Conservation (phyloP, 345 rosid genomes). For the Eucalyptus grandis region DNA sequence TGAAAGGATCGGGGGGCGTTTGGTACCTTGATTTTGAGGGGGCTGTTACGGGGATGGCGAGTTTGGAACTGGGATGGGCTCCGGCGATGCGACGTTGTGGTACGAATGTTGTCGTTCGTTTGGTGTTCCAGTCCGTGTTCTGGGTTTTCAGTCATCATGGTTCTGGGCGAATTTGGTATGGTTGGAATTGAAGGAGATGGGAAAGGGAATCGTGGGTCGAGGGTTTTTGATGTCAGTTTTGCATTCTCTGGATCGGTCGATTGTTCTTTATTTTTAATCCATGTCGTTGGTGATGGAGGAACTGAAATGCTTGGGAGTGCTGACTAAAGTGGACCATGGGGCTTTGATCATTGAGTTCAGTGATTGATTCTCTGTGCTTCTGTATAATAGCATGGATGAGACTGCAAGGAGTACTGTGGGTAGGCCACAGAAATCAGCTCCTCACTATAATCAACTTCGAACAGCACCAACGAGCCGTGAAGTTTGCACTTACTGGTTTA, state of each 20-base stretch:
- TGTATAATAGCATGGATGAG: not conserved
- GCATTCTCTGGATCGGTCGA: not conserved
- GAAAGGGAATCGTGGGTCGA: not conserved
- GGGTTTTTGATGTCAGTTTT: not conserved
- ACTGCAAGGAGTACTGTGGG: too few relatives aligned
- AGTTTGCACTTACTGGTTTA: not conserved
- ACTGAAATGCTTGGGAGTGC: not conserved
- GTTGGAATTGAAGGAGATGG: not conserved
- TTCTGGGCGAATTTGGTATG: not conserved
- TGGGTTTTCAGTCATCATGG: not conserved
- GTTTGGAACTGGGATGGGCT: not conserved
- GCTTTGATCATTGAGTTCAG: not conserved
- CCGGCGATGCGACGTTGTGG: not conserved
- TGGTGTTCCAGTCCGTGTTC: not conserved
- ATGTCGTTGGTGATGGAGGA: not conserved
- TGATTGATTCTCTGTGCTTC: not conserved
- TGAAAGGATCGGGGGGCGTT: not conserved
- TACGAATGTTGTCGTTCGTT: not conserved
- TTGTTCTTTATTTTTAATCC: not conserved
- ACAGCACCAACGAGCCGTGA: rapidly evolving
- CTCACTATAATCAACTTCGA: not conserved
- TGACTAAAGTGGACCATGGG: not conserved
- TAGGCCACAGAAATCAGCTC: not conserved
- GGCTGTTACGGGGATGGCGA: not conserved
- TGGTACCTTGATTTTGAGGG: not conserved